Percentiles rank a stretch among this genome's conserved stretches.
phyloP scores from a whole-genome alignment of 1,284 basidiomycete species.

The Sanghuangporus baumii region DNA sequence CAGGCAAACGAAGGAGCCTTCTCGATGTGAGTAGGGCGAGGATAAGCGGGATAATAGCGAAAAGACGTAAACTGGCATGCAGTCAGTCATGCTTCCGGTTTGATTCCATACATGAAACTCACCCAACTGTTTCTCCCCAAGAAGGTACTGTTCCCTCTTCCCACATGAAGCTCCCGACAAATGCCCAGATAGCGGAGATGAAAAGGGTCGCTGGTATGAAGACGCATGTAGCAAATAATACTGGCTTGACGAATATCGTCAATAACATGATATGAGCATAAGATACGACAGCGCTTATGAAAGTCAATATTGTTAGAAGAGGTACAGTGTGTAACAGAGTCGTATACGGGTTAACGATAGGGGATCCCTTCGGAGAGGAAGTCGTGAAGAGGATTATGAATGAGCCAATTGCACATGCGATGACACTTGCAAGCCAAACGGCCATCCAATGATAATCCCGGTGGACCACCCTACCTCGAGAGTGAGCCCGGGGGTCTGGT shows the following conservation, averaged over 20 bases:
- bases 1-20: constrained; percentile 62
- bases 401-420: constrained; percentile 54
- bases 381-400: constrained; percentile 58
- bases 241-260: constrained; percentile 74
- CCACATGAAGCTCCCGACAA: constrained; percentile 87
- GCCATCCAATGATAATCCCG: constrained; percentile 68
- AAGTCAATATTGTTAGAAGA: constrained; percentile 72
- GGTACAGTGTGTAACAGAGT: constrained; percentile 82
- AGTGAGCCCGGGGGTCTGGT: constrained; percentile 62
- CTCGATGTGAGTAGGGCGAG: constrained; percentile 70
- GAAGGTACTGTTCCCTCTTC: constrained; percentile 62
- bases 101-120: constrained; percentile 27
- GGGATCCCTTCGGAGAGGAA: constrained; percentile 32
- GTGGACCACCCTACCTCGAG: constrained; percentile 57
- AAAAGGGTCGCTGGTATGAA: constrained; percentile 79
- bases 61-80: constrained; percentile 56
- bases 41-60: constrained; percentile 70
- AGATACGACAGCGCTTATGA: constrained; percentile 65
- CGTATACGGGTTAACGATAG: constrained; percentile 53
- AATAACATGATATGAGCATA: constrained; percentile 76
- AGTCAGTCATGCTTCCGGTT: constrained; percentile 10
- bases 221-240: constrained; percentile 74
- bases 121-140: constrained; percentile 81
- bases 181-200: constrained; percentile 81
- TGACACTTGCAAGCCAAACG: constrained; percentile 55